These are phyloP conservation scores for Aspergillus uvarum DNA, from an alignment of 2,329 filamentous ascomycete species.

Conservation along the genomic window DNA sequence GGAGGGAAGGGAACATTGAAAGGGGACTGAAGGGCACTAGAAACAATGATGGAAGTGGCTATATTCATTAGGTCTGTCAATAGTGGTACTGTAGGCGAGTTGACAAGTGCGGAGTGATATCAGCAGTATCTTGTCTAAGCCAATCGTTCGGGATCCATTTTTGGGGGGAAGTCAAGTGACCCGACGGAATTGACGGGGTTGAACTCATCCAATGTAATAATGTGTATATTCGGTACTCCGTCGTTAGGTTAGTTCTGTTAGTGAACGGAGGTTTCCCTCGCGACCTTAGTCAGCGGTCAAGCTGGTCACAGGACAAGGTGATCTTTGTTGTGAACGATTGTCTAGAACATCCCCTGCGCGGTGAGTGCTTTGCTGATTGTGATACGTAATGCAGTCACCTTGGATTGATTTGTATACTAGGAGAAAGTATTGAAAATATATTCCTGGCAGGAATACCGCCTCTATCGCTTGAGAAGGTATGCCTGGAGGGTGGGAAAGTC, in stretches of 20 bases:
- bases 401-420: neutral
- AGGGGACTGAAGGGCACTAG: neutral
- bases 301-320: conserved; percentile 27
- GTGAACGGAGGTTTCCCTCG: neutral
- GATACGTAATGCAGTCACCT: neutral
- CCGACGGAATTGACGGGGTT: conserved; percentile 14
- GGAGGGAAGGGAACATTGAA: neutral
- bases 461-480: neutral
- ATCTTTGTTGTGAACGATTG: conserved; percentile 23
- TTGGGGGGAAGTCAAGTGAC: conserved; percentile 26
- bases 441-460: conserved; percentile 1
- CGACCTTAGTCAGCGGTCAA: conserved; percentile 22
- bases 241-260: too few species aligned
- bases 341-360: conserved; percentile 18
- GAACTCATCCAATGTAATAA: conserved; percentile 5
- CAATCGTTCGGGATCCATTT: conserved; percentile 23
- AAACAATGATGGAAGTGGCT: conserved; percentile 7
- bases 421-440: neutral
- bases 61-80: conserved; percentile 7
- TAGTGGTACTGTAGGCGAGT: conserved; percentile 7
- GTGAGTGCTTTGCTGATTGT: conserved; percentile 1
- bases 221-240: too few species aligned
- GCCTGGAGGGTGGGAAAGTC: neutral
- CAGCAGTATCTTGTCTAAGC: conserved; percentile 11
- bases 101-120: conserved; percentile 19